A percentile compares a stretch with the other conserved stretches of the same genome.
These are phyloP conservation scores for Metarhizium anisopliae DNA, from an alignment of 2,329 filamentous ascomycete genomes.

Conservation along the genomic window DNA sequence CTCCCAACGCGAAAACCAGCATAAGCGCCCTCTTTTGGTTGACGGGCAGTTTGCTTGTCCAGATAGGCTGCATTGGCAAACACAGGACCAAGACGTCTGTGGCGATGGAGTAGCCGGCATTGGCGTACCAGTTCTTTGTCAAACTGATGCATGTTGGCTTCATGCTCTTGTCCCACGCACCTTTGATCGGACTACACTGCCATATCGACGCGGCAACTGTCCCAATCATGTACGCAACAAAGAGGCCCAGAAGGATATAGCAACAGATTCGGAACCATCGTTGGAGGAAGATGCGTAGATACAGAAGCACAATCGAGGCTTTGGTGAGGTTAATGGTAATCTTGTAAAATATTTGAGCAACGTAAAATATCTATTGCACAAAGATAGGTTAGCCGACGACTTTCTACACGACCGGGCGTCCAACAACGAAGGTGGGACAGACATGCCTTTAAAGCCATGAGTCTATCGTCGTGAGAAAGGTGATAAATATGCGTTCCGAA, in stretches of 20 bases:
- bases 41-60: conserved; percentile 31
- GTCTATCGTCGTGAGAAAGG: conserved; percentile 22
- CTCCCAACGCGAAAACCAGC: conserved; percentile 31
- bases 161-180: conserved; percentile 35
- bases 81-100: conserved; percentile 36
- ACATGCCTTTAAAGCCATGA: conserved; percentile 26
- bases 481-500: conserved; percentile 32
- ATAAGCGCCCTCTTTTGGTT: conserved; percentile 32
- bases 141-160: conserved; percentile 35
- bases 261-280: conserved; percentile 35
- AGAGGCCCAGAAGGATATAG: conserved; percentile 29
- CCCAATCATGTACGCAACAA: conserved; percentile 36
- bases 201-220: conserved; percentile 36
- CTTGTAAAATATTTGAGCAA: conserved; percentile 45
- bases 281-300: conserved; percentile 43
- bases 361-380: conserved; percentile 28
- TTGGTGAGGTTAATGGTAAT: conserved; percentile 45
- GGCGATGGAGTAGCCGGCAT: conserved; percentile 36
- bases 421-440: neutral
- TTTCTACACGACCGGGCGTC: too few species aligned
- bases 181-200: conserved; percentile 39
- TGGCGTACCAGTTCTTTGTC: conserved; percentile 39
- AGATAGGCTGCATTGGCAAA: conserved; percentile 38
- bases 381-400: too few species aligned
- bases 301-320: conserved; percentile 42